Percentiles rank a stretch among this genome's conserved stretches.
Conservation (phyloP, 371 early-diverging fungal species). For the Dichotomocladium elegans region DNA sequence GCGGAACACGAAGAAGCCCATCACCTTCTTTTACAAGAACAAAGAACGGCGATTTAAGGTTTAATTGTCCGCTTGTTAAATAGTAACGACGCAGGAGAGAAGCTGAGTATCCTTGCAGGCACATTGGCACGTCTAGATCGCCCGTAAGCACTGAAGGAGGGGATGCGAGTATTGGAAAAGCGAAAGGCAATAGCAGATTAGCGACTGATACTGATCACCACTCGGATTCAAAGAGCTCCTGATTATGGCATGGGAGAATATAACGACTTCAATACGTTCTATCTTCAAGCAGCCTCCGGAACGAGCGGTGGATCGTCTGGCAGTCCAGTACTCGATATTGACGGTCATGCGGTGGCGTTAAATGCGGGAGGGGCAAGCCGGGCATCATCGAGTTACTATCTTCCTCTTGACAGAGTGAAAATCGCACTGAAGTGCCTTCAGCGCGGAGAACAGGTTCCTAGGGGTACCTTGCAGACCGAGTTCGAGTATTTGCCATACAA, state of each 20-base stretch:
- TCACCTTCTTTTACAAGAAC: too few species aligned
- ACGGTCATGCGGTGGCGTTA: slow-evolving; percentile 63
- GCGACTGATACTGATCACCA: background rate
- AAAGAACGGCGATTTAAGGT: background rate
- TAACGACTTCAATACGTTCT: slow-evolving; percentile 69
- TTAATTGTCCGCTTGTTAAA: background rate
- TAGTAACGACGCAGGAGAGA: slow-evolving; percentile 21
- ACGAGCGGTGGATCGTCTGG: slow-evolving; percentile 68
- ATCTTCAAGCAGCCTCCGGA: slow-evolving; percentile 66
- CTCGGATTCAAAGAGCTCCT: slow-evolving; percentile 50
- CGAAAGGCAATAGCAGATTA: too few species aligned
- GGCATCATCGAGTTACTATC: slow-evolving; percentile 52
- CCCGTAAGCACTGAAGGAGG: slow-evolving; percentile 10
- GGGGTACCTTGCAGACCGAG: slow-evolving; percentile 74
- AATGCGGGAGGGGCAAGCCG: slow-evolving; percentile 61
- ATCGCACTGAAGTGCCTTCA: slow-evolving; percentile 60
- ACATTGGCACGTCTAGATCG: slow-evolving; percentile 76
- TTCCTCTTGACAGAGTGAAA: slow-evolving; percentile 60
- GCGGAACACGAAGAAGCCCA: background rate
- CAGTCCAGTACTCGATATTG: slow-evolving; percentile 60
- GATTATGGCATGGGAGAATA: slow-evolving; percentile 65
- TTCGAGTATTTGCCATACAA: slow-evolving; percentile 61
- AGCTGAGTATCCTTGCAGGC: slow-evolving; percentile 48
- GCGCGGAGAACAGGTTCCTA: slow-evolving; percentile 53
- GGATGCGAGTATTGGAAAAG: too few species aligned